Evolutionary conservation across 148 eudicot species (phyloP).

Genomic region (Rheum nobile): DNA sequence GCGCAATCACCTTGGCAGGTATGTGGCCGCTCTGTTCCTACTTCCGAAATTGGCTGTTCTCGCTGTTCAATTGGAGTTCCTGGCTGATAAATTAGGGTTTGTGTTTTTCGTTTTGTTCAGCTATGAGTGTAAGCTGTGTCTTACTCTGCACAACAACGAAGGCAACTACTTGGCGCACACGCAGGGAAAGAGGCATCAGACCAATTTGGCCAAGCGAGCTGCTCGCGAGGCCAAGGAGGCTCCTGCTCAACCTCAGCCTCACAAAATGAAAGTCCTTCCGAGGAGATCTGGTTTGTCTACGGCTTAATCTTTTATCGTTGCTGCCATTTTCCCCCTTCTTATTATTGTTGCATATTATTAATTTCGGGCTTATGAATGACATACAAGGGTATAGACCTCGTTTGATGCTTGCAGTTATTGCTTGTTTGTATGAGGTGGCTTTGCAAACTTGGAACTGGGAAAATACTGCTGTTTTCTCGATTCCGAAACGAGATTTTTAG

Average conservation of each 20-base stretch:
- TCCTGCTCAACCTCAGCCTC: constrained; percentile 91
- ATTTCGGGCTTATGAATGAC: neutral
- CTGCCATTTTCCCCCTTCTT: neutral
- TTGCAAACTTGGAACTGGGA: neutral
- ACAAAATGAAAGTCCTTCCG: constrained; percentile 59
- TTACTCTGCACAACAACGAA: constrained; percentile 92
- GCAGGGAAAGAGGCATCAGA: constrained; percentile 94
- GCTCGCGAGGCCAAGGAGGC: constrained; percentile 98
- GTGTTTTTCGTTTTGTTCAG: constrained; percentile 17
- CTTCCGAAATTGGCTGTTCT: neutral
- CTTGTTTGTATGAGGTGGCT: neutral
- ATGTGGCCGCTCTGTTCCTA: neutral
- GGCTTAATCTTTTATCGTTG: neutral
- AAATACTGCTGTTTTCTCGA: neutral
- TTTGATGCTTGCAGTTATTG: neutral
- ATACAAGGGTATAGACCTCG: neutral
- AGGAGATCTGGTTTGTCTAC: constrained; percentile 39
- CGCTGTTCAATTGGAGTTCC: neutral
- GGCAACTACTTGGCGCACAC: constrained; percentile 98
- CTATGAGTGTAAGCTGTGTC: constrained; percentile 89
- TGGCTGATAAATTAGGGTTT: neutral
- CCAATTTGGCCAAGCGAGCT: constrained; percentile 91
- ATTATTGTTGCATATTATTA: neutral
- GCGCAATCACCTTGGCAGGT: constrained; percentile 83
- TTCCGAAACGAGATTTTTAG: neutral